phyloP scores from a whole-genome alignment of 495 filamentous ascomycete genomes.

The Aspergillus mulundensis region DNA sequence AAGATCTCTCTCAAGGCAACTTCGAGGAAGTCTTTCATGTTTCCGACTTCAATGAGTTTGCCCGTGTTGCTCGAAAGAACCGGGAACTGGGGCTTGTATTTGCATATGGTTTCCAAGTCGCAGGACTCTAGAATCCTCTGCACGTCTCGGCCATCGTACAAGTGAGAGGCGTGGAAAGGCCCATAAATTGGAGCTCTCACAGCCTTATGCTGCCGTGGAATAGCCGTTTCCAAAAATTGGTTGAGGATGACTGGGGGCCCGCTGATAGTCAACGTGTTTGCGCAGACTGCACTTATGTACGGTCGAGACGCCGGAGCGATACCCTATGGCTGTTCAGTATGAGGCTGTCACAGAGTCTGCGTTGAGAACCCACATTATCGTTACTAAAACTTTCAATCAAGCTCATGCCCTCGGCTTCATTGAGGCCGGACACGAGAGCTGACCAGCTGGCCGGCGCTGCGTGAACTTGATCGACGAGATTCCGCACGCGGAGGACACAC shows the following conservation, averaged over 20 bases:
- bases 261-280: constrained; percentile 69
- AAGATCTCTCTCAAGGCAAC: constrained; percentile 18
- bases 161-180: constrained; percentile 75
- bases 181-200: constrained; percentile 69
- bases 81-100: constrained; percentile 4
- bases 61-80: constrained; percentile 17
- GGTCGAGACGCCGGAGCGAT: constrained; percentile 58
- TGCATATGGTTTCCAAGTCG: constrained; percentile 22
- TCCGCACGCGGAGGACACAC: constrained; percentile 45
- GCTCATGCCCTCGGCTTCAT: constrained; percentile 23
- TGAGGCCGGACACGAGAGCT: constrained; percentile 35
- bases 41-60: neutral
- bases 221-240: constrained; percentile 49
- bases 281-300: constrained; percentile 71
- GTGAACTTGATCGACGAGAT: constrained; percentile 28
- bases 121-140: constrained; percentile 52
- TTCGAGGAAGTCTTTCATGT: constrained; percentile 11
- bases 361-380: neutral
- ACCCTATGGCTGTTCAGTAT: constrained; percentile 42
- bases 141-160: constrained; percentile 59
- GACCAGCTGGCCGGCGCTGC: constrained; percentile 35
- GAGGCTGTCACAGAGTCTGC: constrained; percentile 48
- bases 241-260: constrained; percentile 66
- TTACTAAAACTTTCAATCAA: constrained; percentile 51
- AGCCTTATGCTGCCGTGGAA: constrained; percentile 52